Conservation (phyloP, 768 basidiomycete species). For the Astraeus odoratus region DNA sequence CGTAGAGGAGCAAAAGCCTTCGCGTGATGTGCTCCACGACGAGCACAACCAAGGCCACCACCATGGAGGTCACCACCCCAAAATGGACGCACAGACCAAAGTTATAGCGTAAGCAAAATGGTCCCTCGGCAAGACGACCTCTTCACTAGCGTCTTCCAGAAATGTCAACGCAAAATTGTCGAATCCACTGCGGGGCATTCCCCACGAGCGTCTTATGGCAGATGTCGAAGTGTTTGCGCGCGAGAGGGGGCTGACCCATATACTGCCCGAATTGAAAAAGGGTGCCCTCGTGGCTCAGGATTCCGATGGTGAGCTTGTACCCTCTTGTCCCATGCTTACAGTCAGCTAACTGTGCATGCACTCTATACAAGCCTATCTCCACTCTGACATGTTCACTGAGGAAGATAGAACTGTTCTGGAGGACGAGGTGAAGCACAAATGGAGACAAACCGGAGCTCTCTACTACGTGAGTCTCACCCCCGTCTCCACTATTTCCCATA, state of each 20-base stretch:
- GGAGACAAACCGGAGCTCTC: too few relatives aligned
- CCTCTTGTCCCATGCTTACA: too few relatives aligned
- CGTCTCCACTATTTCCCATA: background rate
- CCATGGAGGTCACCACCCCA: constrained; percentile 4
- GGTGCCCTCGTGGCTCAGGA: too few relatives aligned
- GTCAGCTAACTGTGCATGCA: background rate
- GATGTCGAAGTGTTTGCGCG: constrained; percentile 57
- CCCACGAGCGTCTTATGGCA: constrained; percentile 49
- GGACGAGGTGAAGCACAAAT: constrained; percentile 38
- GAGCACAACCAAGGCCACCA: too few relatives aligned
- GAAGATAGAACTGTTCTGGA: constrained; percentile 36
- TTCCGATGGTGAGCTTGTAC: constrained; percentile 27
- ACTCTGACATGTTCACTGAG: constrained; percentile 33
- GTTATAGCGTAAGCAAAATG: constrained; percentile 11
- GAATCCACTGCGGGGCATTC: constrained; percentile 56
- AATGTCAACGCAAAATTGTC: constrained; percentile 38
- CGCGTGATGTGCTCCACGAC: too few relatives aligned
- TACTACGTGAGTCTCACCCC: constrained; percentile 32
- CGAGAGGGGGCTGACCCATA: too few relatives aligned
- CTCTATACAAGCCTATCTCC: constrained; percentile 34
- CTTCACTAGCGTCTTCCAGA: constrained; percentile 9
- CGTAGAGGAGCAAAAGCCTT: too few relatives aligned
- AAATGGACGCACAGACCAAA: constrained; percentile 15
- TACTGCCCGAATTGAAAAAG: too few relatives aligned
- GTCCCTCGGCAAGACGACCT: background rate